Percentiles rank a stretch among this genome's conserved stretches.
Conservation (phyloP, 2,329 filamentous ascomycete species). For the Penicillium fuscoglaucum region DNA sequence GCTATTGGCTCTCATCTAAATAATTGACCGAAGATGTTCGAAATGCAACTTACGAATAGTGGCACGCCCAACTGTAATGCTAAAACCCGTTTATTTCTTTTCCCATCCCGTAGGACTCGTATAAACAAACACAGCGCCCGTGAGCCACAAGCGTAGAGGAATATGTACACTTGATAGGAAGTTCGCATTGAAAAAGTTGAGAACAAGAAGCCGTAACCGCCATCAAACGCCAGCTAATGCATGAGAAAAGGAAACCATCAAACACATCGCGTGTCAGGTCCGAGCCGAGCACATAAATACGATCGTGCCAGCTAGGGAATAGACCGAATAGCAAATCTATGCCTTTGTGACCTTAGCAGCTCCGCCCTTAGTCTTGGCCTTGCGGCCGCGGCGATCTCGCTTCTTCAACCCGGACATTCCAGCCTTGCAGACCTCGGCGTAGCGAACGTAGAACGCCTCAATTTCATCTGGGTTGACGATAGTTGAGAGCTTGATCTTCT, state of each 20-base stretch:
- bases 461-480: constrained; percentile 74
- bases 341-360: constrained; percentile 36
- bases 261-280: not conserved
- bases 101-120: not conserved
- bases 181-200: constrained; percentile 11
- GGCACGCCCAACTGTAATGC: not conserved
- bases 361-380: constrained; percentile 58
- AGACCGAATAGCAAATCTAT: constrained; percentile 20
- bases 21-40: not conserved
- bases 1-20: not conserved
- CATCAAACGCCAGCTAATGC: constrained; percentile 31
- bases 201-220: constrained; percentile 11
- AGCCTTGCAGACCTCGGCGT: constrained; percentile 86
- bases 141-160: constrained; percentile 7
- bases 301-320: constrained; percentile 2
- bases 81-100: constrained; percentile 5
- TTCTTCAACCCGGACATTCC: constrained; percentile 92
- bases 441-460: constrained; percentile 77
- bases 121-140: constrained; percentile 9
- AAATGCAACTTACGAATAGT: not conserved
- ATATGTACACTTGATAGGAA: constrained; percentile 23
- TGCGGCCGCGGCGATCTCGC: constrained; percentile 71
- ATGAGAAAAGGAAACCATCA: constrained; percentile 17
- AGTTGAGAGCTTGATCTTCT: constrained; percentile 77
- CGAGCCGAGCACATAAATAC: not conserved